Percentiles rank a stretch among this genome's conserved stretches.
Conservation (phyloP, 2,329 filamentous ascomycete genomes). For the Apiospora aurea region DNA sequence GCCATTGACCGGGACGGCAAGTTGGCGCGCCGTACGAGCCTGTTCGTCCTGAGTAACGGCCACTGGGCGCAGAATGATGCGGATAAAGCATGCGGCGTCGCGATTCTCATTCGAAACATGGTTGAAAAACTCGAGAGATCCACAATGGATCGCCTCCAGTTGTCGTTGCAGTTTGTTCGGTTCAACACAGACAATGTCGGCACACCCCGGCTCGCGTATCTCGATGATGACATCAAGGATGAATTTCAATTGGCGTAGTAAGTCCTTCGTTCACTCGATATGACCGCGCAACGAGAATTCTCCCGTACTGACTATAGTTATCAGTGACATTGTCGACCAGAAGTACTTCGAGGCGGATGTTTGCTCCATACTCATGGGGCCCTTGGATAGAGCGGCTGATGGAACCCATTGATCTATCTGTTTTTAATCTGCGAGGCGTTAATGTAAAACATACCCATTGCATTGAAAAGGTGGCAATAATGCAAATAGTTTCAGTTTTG, state of each 20-base stretch:
- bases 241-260: background rate
- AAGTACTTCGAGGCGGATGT: background rate
- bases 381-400: background rate
- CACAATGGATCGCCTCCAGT: background rate
- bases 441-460: background rate
- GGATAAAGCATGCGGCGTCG: background rate
- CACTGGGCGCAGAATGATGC: background rate
- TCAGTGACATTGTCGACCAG: background rate
- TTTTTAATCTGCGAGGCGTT: background rate
- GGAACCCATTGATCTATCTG: background rate
- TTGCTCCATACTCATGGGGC: background rate
- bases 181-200: background rate
- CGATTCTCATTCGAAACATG: background rate
- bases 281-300: background rate
- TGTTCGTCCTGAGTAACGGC: background rate
- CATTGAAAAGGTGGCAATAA: background rate
- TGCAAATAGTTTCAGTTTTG: no score
- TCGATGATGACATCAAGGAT: background rate
- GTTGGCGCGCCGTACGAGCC: background rate
- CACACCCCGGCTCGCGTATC: background rate
- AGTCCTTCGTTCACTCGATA: background rate
- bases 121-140: background rate
- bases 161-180: background rate
- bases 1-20: background rate
- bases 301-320: background rate